phyloP scores from a whole-genome alignment of 2,329 filamentous ascomycete species.

The Falciphora oryzae region DNA sequence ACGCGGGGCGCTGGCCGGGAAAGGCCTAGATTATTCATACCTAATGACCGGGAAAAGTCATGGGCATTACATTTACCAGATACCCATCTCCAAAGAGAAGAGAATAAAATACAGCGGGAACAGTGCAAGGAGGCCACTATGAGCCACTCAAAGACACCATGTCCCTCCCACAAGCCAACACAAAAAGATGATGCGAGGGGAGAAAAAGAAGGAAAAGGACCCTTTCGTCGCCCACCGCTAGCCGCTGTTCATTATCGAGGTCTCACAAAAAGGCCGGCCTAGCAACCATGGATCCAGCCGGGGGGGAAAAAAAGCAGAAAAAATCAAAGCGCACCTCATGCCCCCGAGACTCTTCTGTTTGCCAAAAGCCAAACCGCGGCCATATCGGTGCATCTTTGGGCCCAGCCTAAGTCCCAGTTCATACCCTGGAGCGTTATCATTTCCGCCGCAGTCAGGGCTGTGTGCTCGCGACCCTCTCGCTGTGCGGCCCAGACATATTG shows the following conservation, averaged over 20 bases:
- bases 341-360: neutral
- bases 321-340: neutral
- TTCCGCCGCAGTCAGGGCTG: slow-evolving; percentile 14
- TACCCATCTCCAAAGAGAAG: neutral
- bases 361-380: slow-evolving; percentile 3
- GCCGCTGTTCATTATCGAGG: too few relatives aligned
- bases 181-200: neutral
- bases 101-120: neutral
- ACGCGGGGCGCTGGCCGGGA: slow-evolving; percentile 3
- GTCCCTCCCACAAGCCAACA: neutral
- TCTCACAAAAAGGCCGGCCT: neutral
- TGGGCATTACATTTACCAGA: neutral
- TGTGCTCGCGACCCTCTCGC: slow-evolving; percentile 15
- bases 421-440: slow-evolving; percentile 15
- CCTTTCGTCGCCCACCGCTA: too few relatives aligned
- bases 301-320: neutral
- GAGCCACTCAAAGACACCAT: neutral
- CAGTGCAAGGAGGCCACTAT: neutral
- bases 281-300: too few relatives aligned
- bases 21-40: slow-evolving; percentile 3
- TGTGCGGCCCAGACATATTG: slow-evolving; percentile 17
- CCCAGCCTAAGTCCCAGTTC: slow-evolving; percentile 18
- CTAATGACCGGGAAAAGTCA: neutral
- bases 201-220: neutral
- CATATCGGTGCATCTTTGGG: slow-evolving; percentile 3